phyloP scores from a whole-genome alignment of 495 filamentous ascomycete species.

The Lasiosphaeriaceae sp. region DNA sequence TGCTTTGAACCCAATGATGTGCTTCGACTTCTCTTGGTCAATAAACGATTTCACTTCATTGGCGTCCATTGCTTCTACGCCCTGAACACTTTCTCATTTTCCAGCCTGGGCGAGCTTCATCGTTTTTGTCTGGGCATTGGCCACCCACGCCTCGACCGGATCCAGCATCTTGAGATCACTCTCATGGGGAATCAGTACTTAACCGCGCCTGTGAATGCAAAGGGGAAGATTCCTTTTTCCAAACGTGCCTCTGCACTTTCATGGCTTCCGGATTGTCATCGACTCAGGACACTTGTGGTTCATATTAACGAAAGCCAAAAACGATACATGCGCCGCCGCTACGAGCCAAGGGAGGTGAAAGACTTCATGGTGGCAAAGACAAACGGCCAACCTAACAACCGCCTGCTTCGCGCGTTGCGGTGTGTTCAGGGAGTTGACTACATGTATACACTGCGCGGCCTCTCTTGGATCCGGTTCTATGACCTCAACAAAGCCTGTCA shows the following conservation, averaged over 20 bases:
- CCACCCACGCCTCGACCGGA: conserved; percentile 23
- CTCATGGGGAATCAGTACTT: conserved; percentile 26
- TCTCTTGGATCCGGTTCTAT: conserved; percentile 32
- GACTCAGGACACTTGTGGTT: conserved; percentile 31
- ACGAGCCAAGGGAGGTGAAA: conserved; percentile 17
- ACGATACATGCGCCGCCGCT: conserved; percentile 19
- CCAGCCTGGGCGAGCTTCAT: conserved; percentile 37
- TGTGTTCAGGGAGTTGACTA: conserved; percentile 38
- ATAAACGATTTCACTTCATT: conserved; percentile 30
- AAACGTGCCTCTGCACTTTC: conserved; percentile 21
- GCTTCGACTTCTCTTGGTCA: conserved; percentile 26
- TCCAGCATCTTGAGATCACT: conserved; percentile 36
- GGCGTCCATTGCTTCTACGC: conserved; percentile 39
- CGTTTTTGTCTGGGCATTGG: conserved; percentile 37
- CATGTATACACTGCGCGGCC: conserved; percentile 34
- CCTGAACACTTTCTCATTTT: conserved; percentile 43
- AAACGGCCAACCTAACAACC: conserved; percentile 28
- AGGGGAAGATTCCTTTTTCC: conserved; percentile 14
- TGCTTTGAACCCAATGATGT: conserved; percentile 20
- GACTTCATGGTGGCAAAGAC: conserved; percentile 24
- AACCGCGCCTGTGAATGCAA: conserved; percentile 3
- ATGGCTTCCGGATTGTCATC: conserved; percentile 25
- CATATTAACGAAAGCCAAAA: conserved; percentile 30
- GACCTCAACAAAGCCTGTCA: conserved; percentile 18
- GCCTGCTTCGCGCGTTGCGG: conserved; percentile 27